Conservation (phyloP, 2,329 filamentous ascomycete genomes). For the Zarea fungicola region DNA sequence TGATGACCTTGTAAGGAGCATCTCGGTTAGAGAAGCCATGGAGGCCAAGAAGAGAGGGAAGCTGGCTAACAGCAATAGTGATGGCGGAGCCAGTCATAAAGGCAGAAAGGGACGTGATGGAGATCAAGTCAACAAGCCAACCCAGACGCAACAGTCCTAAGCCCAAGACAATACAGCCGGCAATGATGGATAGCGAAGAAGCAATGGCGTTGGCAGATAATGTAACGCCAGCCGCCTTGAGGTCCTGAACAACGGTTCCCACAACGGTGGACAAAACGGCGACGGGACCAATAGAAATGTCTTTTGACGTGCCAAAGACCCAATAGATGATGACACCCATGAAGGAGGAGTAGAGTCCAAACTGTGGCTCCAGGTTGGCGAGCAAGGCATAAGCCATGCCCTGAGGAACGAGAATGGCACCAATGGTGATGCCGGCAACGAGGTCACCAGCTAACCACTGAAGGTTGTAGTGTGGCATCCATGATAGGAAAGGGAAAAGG, state of each 20-base stretch:
- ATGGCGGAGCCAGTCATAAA: constrained; percentile 97
- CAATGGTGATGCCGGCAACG: constrained; percentile 63
- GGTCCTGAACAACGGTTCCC: constrained; percentile 70
- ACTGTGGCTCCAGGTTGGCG: constrained; percentile 74
- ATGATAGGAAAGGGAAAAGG: constrained; percentile 83
- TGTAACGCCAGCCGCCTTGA: constrained; percentile 51
- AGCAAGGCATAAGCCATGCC: constrained; percentile 92
- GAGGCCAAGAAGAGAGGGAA: constrained; percentile 77
- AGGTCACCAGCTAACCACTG: constrained; percentile 88
- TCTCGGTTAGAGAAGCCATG: constrained; percentile 67
- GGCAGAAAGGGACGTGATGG: constrained; percentile 81
- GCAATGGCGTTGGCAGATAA: constrained; percentile 64
- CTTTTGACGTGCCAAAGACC: constrained; percentile 76
- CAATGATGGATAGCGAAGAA: constrained; percentile 70
- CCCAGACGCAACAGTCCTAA: constrained; percentile 77
- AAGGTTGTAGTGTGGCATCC: constrained; percentile 83
- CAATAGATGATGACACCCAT: constrained; percentile 72
- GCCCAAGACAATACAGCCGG: constrained; percentile 69
- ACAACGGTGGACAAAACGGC: constrained; percentile 92
- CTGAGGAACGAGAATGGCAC: constrained; percentile 80
- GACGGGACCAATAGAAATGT: constrained; percentile 95
- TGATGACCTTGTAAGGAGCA: constrained; percentile 75
- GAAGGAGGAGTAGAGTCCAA: constrained; percentile 79
- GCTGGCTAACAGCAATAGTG: constrained; percentile 79
- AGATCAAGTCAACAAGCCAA: constrained; percentile 91